Conservation (phyloP, 495 filamentous ascomycete genomes). For the Astrothelium subdiscretum region DNA sequence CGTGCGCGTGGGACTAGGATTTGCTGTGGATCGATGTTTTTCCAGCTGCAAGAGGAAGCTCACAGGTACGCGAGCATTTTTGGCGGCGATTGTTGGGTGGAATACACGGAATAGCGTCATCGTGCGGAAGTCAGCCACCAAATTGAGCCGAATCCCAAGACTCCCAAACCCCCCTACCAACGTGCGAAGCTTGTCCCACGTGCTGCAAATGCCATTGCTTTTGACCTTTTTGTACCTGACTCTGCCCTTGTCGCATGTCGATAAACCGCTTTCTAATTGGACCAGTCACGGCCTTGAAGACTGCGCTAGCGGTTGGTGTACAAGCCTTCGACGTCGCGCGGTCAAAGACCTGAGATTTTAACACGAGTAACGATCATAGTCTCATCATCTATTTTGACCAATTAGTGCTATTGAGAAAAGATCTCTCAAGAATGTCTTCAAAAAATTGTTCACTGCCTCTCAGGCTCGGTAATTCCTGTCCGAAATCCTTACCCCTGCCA, state of each 20-base stretch:
- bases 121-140: neutral
- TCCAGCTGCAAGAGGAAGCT: neutral
- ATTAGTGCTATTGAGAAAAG: too few relatives aligned
- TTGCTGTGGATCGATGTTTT: neutral
- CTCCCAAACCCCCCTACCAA: neutral
- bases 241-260: neutral
- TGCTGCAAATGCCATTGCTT: neutral
- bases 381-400: neutral
- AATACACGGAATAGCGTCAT: neutral
- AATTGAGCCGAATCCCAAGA: neutral
- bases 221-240: neutral
- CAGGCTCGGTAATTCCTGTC: too few relatives aligned
- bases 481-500: too few relatives aligned
- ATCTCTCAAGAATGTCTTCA: too few relatives aligned
- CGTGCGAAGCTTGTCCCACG: neutral
- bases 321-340: neutral
- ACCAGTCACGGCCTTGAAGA: neutral
- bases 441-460: too few relatives aligned
- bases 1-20: neutral
- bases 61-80: neutral
- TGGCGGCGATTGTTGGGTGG: neutral
- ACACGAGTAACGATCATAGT: neutral
- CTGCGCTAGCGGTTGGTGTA: neutral
- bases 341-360: too few relatives aligned
- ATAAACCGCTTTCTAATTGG: neutral